Base-by-base conservation (phyloP, 805 yeast species). In the Yamadazyma insecticola region DNA sequence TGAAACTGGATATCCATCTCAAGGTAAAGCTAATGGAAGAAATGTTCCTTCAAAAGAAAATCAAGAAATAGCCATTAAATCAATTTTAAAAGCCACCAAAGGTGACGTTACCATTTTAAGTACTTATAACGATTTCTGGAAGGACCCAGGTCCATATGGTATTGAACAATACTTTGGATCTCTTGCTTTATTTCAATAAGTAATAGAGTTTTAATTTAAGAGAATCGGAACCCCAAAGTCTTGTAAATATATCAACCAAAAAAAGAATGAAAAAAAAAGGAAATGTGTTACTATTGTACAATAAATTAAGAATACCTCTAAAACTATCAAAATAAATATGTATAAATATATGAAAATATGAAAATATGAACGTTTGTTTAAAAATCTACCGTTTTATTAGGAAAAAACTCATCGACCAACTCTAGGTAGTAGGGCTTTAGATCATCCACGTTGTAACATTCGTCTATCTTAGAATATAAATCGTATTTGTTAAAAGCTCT, bases 131-230 rank as follows among this genome's bases (percentile, higher is more conserved):
- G 97, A 89, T 56, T 68, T 60, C 57, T 89, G 97, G 97, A 89
- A 89, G 54, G 48, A 51, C 8, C 88, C 96, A 15, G 96, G 97
- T 36, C 67, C 70, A 2, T 81, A 85, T 54, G 83, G 81, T 40
- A 78, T 89, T 50, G 97, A 89, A 61, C 96, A 86, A 60, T 77
- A 76, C 31, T 89, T 89, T 48, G 97, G 97, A 48, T 64, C 76
- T 41, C 64, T 73, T 35, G 54, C 67, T 24, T 58, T 64, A 29
- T 54, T 61, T 44, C n/a, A n/a, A n/a, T n/a, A n/a, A n/a, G n/a
- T n/a, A n/a, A n/a, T n/a, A n/a, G n/a, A n/a, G 21, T 8, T 11
- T 19, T 19, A 19, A 19, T 19, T n/a, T n/a, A n/a, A n/a, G n/a
- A n/a, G n/a, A n/a, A n/a, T n/a, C n/a, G n/a, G n/a, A n/a, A n/a